Conservation (phyloP, 306 rosid genomes). For the Cucumis cinereus region DNA sequence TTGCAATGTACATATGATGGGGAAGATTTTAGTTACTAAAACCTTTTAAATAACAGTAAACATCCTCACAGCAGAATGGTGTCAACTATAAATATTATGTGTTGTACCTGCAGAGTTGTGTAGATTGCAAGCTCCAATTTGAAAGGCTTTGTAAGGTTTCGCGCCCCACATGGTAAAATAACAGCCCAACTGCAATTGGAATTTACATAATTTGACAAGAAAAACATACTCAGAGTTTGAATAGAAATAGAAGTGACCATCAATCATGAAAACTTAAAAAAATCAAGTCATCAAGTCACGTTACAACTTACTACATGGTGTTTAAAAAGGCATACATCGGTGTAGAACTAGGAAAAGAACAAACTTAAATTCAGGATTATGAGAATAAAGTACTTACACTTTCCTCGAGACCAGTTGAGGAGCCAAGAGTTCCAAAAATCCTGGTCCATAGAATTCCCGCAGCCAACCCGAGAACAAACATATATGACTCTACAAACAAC, state of each 20-base stretch:
- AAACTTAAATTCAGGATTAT: constrained; percentile 20
- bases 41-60: not conserved
- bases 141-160: constrained; percentile 48
- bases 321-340: constrained; percentile 1
- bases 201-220: not conserved
- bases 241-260: not conserved
- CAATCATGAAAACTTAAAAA: not conserved
- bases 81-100: not conserved
- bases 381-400: constrained; percentile 45
- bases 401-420: constrained; percentile 68
- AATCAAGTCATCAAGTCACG: constrained; percentile 13
- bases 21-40: not conserved
- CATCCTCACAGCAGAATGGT: not conserved
- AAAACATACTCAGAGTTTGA: not conserved
- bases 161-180: constrained; percentile 68
- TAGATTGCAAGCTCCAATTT: constrained; percentile 96
- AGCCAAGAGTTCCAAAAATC: constrained; percentile 77
- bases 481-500: constrained; percentile 51
- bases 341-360: constrained; percentile 4
- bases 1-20: not conserved
- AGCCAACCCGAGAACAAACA: constrained; percentile 92
- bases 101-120: constrained; percentile 61
- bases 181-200: constrained; percentile 78
- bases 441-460: constrained; percentile 85
- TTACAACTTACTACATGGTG: not conserved